A percentile compares a stretch with the other conserved stretches of the same genome.
phyloP scores from a whole-genome alignment of 768 basidiomycete species.

The Cystobasidium tubakii region DNA sequence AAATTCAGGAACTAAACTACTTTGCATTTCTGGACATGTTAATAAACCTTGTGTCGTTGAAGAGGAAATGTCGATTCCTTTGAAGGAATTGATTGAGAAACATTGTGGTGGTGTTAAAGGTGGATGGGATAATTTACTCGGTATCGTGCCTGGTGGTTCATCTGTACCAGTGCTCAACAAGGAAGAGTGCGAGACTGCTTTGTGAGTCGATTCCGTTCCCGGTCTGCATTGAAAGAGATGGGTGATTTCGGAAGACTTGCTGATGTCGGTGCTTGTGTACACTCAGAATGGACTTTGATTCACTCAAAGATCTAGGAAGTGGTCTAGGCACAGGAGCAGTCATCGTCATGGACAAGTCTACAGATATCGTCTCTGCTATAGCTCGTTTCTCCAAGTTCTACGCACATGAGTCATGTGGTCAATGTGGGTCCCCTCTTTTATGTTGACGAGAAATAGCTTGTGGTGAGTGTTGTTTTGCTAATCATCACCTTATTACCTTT shows the following conservation, averaged over 20 bases:
- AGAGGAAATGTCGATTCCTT: constrained; percentile 97
- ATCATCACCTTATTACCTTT: no score
- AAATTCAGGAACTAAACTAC: constrained; percentile 95
- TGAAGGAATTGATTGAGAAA: constrained; percentile 88
- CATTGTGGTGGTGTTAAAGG: constrained; percentile 92
- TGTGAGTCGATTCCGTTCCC: constrained; percentile 64
- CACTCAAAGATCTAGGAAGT: constrained; percentile 89
- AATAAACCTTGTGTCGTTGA: constrained; percentile 97
- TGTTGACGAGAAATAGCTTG: no score
- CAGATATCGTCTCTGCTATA: constrained; percentile 88
- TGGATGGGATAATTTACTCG: constrained; percentile 93
- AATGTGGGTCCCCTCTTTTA: constrained; percentile 71
- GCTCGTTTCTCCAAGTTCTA: constrained; percentile 94
- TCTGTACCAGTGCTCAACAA: constrained; percentile 90
- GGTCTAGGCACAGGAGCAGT: constrained; percentile 97
- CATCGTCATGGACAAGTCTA: constrained; percentile 97
- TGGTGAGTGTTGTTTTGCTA: not conserved
- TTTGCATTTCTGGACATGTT: constrained; percentile 92
- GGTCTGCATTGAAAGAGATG: no score
- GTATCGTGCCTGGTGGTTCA: constrained; percentile 91
- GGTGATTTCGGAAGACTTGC: not conserved
- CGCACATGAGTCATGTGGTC: constrained; percentile 97
- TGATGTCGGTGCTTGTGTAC: not conserved
- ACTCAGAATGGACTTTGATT: constrained; percentile 91
- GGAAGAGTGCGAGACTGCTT: constrained; percentile 71